phyloP scores from a whole-genome alignment of 176 grass and related monocot species.

The Oryza coarctata region DNA sequence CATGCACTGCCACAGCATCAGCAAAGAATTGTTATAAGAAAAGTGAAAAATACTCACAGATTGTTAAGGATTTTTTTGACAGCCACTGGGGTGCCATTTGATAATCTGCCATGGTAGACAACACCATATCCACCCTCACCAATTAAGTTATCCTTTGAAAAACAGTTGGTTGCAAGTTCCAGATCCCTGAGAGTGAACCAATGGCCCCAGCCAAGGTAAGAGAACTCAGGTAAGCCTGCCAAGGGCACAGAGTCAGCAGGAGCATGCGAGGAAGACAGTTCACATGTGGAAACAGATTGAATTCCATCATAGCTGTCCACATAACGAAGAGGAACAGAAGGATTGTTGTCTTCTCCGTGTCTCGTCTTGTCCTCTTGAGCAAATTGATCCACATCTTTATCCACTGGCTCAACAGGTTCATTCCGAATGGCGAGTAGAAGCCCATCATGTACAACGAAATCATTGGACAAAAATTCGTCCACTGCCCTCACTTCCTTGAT shows the following conservation, averaged over 20 bases:
- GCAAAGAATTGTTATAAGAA: not conserved
- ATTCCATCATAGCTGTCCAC: constrained; percentile 40
- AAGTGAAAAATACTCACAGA: constrained; percentile 55
- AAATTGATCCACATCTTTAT: constrained; percentile 58
- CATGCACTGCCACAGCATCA: constrained; percentile 4
- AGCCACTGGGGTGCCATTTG: constrained; percentile 80
- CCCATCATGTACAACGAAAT: constrained; percentile 59
- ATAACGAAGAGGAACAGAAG: constrained; percentile 45
- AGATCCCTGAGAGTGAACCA: constrained; percentile 96
- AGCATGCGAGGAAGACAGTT: constrained; percentile 42
- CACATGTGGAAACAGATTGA: constrained; percentile 45
- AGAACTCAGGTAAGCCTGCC: constrained; percentile 74
- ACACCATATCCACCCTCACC: constrained; percentile 92
- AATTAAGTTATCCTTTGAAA: constrained; percentile 91
- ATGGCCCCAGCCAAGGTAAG: constrained; percentile 93
- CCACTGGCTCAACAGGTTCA: constrained; percentile 42
- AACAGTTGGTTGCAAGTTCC: constrained; percentile 72
- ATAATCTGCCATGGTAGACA: constrained; percentile 79
- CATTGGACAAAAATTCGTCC: constrained; percentile 50
- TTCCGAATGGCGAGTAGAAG: constrained; percentile 59
- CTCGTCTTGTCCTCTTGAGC: constrained; percentile 48
- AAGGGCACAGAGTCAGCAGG: constrained; percentile 49
- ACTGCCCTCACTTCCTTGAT: constrained; percentile 77
- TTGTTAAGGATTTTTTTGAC: constrained; percentile 96
- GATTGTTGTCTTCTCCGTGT: constrained; percentile 54